phyloP scores from a whole-genome alignment of 108 stramenopile species.

The Stephanodiscus triporus region DNA sequence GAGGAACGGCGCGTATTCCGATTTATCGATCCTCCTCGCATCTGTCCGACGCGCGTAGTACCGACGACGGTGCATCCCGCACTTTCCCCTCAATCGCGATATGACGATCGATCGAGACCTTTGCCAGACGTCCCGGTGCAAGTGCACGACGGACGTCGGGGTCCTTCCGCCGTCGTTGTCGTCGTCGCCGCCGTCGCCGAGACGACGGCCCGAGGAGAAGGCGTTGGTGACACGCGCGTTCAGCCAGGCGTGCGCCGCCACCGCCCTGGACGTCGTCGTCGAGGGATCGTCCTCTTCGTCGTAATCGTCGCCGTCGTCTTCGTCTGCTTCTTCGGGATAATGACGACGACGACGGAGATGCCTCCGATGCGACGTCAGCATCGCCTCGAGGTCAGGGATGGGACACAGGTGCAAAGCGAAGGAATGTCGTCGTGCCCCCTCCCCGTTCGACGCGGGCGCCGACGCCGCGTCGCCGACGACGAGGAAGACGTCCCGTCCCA shows the following conservation, averaged over 20 bases:
- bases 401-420: conserved; percentile 39
- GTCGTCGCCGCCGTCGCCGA: not conserved
- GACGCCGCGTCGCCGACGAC: too few species aligned
- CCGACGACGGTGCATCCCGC: conserved; percentile 29
- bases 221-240: conserved; percentile 40
- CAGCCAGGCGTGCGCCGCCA: conserved; percentile 34
- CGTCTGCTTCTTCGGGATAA: not conserved
- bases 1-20: conserved; percentile 58
- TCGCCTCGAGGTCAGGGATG: conserved; percentile 7
- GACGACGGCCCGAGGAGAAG: conserved; percentile 1
- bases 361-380: not conserved
- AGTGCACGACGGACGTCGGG: conserved; percentile 51
- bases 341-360: conserved; percentile 1
- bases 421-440: not conserved
- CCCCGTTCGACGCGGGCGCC: too few species aligned
- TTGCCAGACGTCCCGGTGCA: conserved; percentile 78
- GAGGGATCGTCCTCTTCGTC: not conserved
- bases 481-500: too few species aligned
- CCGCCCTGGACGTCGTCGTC: conserved; percentile 1
- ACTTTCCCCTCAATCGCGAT: conserved; percentile 52
- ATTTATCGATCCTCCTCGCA: conserved; percentile 39
- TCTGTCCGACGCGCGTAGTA: conserved; percentile 65
- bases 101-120: conserved; percentile 50
- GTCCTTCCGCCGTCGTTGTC: not conserved
- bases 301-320: not conserved